Percentiles rank a stretch among this genome's conserved stretches.
Conservation (phyloP, 1,284 basidiomycete genomes). For the Athelia psychrophila region DNA sequence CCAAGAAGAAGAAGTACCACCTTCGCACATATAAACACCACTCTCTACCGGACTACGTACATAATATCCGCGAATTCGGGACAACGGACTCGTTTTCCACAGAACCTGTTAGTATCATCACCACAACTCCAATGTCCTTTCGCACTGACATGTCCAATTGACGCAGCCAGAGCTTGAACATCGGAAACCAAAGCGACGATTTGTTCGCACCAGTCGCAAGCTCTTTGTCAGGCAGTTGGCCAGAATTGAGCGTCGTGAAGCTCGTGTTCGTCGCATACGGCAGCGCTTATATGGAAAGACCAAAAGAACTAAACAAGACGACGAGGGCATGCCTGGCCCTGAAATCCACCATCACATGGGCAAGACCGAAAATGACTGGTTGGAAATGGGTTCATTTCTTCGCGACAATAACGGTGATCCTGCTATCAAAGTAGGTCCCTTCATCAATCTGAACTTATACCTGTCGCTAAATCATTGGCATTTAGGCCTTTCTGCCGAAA, state of each 20-base stretch:
- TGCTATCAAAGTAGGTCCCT: background rate
- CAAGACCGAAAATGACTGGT: background rate
- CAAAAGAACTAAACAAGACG: background rate
- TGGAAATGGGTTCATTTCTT: conserved; percentile 4
- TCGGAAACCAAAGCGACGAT: background rate
- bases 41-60: background rate
- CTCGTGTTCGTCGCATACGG: background rate
- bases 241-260: background rate
- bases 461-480: conserved; percentile 6
- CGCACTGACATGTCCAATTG: background rate
- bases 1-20: background rate
- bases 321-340: background rate
- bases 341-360: background rate
- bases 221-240: background rate
- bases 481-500: conserved; percentile 9
- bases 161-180: background rate
- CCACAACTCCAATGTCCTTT: background rate
- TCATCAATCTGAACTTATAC: background rate
- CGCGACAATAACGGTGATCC: conserved; percentile 8
- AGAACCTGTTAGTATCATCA: background rate
- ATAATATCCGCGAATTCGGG: background rate
- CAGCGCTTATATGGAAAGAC: background rate
- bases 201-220: background rate
- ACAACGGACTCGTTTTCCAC: background rate
- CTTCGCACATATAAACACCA: background rate